Percentiles rank a stretch among this genome's conserved stretches.
Evolutionary conservation across 345 rosid genomes (phyloP).

Genomic region (Mallotus nudiflorus): DNA sequence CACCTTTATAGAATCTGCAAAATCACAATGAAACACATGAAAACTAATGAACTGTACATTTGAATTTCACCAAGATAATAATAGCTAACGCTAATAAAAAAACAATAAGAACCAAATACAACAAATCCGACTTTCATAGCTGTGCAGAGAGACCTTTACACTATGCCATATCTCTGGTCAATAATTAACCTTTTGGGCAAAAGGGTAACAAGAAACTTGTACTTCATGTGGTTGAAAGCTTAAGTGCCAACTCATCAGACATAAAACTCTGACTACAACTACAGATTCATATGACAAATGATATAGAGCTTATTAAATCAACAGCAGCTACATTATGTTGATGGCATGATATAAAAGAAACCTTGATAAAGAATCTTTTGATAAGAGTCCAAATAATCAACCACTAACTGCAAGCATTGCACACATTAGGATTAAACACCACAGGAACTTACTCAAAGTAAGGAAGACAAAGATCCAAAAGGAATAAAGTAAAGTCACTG

Average conservation of each 20-base stretch:
- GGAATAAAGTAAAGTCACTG: not conserved
- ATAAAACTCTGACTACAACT: not conserved
- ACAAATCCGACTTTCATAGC: no score
- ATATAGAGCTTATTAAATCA: not conserved
- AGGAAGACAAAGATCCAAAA: not conserved
- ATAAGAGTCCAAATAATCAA: no score
- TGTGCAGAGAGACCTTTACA: no score
- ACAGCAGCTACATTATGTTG: no score
- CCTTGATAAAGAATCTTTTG: no score
- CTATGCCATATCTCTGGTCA: no score
- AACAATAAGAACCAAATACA: not conserved
- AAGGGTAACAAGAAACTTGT: not conserved
- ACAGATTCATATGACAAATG: not conserved
- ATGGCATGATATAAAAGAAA: no score
- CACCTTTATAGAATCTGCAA: conserved; percentile 82
- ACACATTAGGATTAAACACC: not conserved
- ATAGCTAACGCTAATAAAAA: not conserved
- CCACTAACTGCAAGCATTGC: not conserved
- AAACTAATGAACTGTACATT: conserved; percentile 1
- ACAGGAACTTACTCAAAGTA: not conserved
- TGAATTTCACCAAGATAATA: not conserved
- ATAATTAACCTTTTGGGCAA: not conserved
- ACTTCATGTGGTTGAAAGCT: not conserved
- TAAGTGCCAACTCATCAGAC: not conserved
- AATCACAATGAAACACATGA: conserved; percentile 16